Conservation (phyloP, 164 flowering plant genomes). For the Chloranthus sessilifolius region DNA sequence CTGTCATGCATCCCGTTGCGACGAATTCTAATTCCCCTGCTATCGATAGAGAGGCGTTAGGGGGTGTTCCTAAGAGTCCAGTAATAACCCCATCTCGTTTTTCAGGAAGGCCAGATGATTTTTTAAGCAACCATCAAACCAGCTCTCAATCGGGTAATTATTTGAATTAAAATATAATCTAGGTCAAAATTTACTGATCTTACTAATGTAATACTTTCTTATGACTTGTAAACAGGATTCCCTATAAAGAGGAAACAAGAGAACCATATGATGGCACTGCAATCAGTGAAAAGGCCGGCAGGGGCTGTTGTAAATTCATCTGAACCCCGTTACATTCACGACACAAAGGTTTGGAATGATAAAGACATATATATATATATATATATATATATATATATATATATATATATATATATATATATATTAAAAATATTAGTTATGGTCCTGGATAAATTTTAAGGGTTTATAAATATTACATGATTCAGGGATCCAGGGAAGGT, state of each 20-base stretch:
- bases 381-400: too few species aligned
- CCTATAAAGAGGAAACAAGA: constrained; percentile 38
- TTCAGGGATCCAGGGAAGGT: too few species aligned
- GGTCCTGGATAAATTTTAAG: too few species aligned
- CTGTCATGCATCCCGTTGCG: constrained; percentile 20
- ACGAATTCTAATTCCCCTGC: constrained; percentile 17
- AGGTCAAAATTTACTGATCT: too few species aligned
- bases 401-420: too few species aligned
- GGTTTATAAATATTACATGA: too few species aligned
- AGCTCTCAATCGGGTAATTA: constrained; percentile 17
- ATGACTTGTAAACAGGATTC: constrained; percentile 18
- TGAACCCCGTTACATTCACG: constrained; percentile 10
- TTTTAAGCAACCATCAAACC: constrained; percentile 8
- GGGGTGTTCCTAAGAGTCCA: constrained; percentile 6
- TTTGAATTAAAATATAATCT: too few species aligned
- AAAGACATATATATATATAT: too few species aligned
- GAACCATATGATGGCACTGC: constrained; percentile 17
- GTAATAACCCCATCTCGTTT: constrained; percentile 4
- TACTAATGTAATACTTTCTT: neutral
- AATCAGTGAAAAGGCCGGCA: constrained; percentile 24
- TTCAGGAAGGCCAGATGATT: constrained; percentile 10
- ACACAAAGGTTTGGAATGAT: constrained; percentile 40
- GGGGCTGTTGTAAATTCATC: constrained; percentile 10
- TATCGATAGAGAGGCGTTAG: constrained; percentile 11
- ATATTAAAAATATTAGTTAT: too few species aligned